A percentile compares a stretch with the other conserved stretches of the same genome.
Evolutionary conservation across 352 stramenopile genomes (phyloP).

Genomic region (Pythium volutum): DNA sequence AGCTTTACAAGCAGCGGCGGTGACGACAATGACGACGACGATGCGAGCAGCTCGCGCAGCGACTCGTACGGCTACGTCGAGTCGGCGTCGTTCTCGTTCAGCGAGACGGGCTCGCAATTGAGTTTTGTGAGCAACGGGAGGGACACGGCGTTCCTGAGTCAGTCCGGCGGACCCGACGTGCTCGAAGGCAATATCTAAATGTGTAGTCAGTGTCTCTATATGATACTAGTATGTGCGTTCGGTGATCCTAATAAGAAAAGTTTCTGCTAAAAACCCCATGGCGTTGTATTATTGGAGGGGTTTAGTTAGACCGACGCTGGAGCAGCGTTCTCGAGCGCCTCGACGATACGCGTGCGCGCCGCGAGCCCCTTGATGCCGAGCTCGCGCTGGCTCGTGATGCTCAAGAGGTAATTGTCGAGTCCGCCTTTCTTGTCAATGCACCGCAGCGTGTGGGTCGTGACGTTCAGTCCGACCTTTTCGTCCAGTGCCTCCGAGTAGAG

Average conservation of each 20-base stretch:
- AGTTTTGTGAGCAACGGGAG: constrained; percentile 7
- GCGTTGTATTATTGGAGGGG: too few species aligned
- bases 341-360: constrained; percentile 54
- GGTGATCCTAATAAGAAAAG: too few species aligned
- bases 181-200: constrained; percentile 24
- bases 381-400: constrained; percentile 80
- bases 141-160: background rate
- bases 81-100: background rate
- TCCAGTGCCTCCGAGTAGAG: constrained; percentile 90
- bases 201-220: background rate
- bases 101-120: background rate
- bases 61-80: constrained; percentile 17
- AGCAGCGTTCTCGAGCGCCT: constrained; percentile 36
- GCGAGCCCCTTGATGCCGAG: constrained; percentile 66
- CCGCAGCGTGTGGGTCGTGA: constrained; percentile 90
- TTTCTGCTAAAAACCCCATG: constrained; percentile 1
- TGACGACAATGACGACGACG: background rate
- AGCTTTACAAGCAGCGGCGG: too few species aligned
- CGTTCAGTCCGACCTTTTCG: constrained; percentile 91
- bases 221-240: too few species aligned
- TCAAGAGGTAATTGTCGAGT: constrained; percentile 94
- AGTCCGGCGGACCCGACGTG: constrained; percentile 9
- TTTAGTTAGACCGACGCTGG: too few species aligned
- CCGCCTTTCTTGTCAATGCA: constrained; percentile 93
- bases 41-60: constrained; percentile 3